These are phyloP conservation scores for Ophiostoma perfectum DNA, from an alignment of 2,329 filamentous ascomycete species.

Conservation along the genomic window DNA sequence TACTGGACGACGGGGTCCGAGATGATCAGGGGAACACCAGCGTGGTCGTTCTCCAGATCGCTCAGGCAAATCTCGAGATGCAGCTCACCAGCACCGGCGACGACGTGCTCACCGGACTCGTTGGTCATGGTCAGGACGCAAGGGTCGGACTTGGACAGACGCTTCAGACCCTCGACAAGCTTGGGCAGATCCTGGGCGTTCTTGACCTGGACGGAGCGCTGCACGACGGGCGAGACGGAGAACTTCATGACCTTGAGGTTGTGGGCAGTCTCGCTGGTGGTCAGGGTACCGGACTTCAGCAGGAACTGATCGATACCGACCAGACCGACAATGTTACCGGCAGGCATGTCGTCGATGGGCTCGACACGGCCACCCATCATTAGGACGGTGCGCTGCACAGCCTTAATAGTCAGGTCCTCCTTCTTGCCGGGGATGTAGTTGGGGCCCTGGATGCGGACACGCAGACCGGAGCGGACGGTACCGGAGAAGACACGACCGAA, in stretches of 20 bases:
- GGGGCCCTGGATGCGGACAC: constrained; percentile 99
- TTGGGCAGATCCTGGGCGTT: constrained; percentile 99
- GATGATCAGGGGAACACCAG: constrained; percentile 93
- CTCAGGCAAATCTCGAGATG: constrained; percentile 99
- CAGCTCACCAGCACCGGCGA: constrained; percentile 98
- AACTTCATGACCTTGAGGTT: constrained; percentile 99
- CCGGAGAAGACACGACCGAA: constrained; percentile 99
- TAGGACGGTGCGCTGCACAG: constrained; percentile 98
- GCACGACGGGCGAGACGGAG: constrained; percentile 98
- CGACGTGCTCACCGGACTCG: constrained; percentile 96
- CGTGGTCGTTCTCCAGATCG: constrained; percentile 99
- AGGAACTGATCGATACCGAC: constrained; percentile 99
- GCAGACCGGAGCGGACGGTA: constrained; percentile 95
- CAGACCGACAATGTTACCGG: constrained; percentile 99
- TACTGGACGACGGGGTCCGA: constrained; percentile 98
- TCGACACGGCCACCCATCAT: constrained; percentile 99
- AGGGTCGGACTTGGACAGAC: constrained; percentile 99
- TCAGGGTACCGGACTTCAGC: constrained; percentile 99
- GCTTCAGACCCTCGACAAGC: constrained; percentile 99
- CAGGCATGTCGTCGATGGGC: constrained; percentile 95
- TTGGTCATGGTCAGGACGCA: constrained; percentile 88
- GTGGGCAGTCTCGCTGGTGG: constrained; percentile 94
- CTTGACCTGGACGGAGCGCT: constrained; percentile 98
- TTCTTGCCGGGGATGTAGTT: constrained; percentile 98
- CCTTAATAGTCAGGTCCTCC: constrained; percentile 99